These are phyloP conservation scores for Raddia distichophylla DNA, from an alignment of 176 grass and related monocot genomes.

Conservation along the genomic window DNA sequence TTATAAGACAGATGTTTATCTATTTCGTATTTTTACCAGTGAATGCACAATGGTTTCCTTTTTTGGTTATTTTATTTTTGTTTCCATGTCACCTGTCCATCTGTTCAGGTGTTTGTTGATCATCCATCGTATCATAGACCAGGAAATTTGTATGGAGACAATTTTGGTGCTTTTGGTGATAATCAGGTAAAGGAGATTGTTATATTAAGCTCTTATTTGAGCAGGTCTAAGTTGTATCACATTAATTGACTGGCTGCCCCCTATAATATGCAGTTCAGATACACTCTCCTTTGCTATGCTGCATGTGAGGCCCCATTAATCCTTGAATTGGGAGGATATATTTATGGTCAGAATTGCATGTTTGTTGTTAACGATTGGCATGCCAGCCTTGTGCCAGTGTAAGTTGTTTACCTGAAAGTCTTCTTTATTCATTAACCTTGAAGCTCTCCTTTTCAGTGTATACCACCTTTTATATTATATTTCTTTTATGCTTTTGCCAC, in stretches of 20 bases:
- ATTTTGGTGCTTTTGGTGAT: slow-evolving; percentile 79
- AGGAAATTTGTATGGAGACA: slow-evolving; percentile 94
- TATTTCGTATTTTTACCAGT: too few relatives aligned
- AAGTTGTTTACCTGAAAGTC: slow-evolving; percentile 44
- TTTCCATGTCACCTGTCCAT: slow-evolving; percentile 16
- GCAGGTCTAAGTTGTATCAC: not conserved
- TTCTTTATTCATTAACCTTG: slow-evolving; percentile 19
- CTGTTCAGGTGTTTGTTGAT: slow-evolving; percentile 87
- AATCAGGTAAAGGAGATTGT: slow-evolving; percentile 71
- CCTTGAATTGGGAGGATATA: slow-evolving; percentile 91
- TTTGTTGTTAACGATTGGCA: slow-evolving; percentile 99
- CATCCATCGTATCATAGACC: slow-evolving; percentile 85
- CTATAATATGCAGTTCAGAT: slow-evolving; percentile 94
- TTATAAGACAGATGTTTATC: too few relatives aligned
- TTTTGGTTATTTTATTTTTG: slow-evolving; percentile 1
- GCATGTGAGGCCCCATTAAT: slow-evolving; percentile 95
- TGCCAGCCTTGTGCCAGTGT: slow-evolving; percentile 97
- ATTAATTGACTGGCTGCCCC: slow-evolving; percentile 8
- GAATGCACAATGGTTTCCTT: not conserved
- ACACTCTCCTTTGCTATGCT: slow-evolving; percentile 76
- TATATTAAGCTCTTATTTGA: slow-evolving; percentile 18
- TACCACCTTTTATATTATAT: slow-evolving; percentile 10
- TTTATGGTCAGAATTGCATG: slow-evolving; percentile 85
- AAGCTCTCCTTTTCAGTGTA: slow-evolving; percentile 3
- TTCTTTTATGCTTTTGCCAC: slow-evolving; percentile 3